Base-by-base conservation (phyloP, 2,329 filamentous ascomycete genomes). In the Gaeumannomyces tritici region DNA sequence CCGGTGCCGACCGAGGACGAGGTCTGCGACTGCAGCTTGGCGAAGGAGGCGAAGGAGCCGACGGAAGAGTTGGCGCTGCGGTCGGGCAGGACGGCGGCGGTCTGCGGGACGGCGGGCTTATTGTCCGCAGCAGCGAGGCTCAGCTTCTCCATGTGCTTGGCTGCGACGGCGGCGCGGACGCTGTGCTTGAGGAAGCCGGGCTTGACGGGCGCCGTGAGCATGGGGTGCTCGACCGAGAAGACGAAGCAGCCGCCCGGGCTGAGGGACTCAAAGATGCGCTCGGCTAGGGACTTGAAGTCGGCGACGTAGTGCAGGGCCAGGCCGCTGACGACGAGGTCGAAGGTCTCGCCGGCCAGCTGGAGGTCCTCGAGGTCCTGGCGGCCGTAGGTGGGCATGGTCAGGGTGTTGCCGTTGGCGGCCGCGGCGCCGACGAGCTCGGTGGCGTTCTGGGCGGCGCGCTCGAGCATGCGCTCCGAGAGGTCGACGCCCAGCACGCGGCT, bases 151-250 rank as follows among this genome's bases (percentile, higher is more conserved):
- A 1, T 9, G 4, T 31, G 29, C 29, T 31, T 9, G 29, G 29
- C 29, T 9, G 29, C 29, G 5, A 5, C 9, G 5, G 9, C 5
- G 29, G 9, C 29, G 42, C 21, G 42, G 31, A 27, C 57, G 51
- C 31, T 42, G 54, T 57, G 28, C 61, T 61, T 56, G 54, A 61
- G 58, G 26, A 74, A 71, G 11, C 65, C 65, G 11, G 71, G 70
- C 28, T 69, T 70, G 8, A 67, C 70, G 55, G 77, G 77, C 7
- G 77, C 74, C n/a, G 77, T 79, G 64, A 71, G 74, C 59, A 80
- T 73, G 0, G 79, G 78, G 63, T 81, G 79, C 60, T 81, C 79
- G 55, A 80, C 70, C 0, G 76, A 79, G 67, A 79, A 80, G 9
- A 78, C 74, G 31, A 78, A 70, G 5, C 65, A 66, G 1, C 73